These are phyloP conservation scores for Deinandra increscens DNA, from an alignment of 129 eudicot species.

Conservation along the genomic window DNA sequence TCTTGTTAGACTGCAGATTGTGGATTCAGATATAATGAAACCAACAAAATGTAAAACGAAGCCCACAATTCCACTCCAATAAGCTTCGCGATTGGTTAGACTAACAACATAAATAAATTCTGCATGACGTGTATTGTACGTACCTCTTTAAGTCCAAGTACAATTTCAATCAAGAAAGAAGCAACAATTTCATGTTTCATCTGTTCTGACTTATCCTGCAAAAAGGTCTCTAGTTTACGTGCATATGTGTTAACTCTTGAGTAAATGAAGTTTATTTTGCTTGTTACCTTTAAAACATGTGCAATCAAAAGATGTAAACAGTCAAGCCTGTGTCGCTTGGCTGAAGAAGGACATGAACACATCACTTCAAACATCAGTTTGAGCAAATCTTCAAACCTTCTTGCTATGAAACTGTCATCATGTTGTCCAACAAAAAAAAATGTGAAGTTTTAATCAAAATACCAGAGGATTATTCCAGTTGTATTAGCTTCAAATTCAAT, in stretches of 20 bases:
- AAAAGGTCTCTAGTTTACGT: constrained; percentile 2
- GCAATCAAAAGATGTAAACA: too few species aligned
- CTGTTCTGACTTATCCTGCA: constrained; percentile 64
- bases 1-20: constrained; percentile 68
- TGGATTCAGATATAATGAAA: background rate
- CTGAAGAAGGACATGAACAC: too few species aligned
- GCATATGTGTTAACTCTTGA: background rate
- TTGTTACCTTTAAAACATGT: constrained; percentile 67
- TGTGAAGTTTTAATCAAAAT: too few species aligned
- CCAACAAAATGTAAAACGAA: background rate
- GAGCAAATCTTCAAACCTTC: too few species aligned
- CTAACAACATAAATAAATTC: too few species aligned
- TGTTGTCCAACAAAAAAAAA: too few species aligned
- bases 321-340: too few species aligned
- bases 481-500: too few species aligned
- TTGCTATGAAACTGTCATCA: too few species aligned
- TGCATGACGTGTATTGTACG: background rate
- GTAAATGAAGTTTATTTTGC: background rate
- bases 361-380: too few species aligned
- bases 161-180: constrained; percentile 84
- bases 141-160: constrained; percentile 98
- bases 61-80: background rate
- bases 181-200: constrained; percentile 50
- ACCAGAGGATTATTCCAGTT: too few species aligned
- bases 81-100: too few species aligned